These are phyloP conservation scores for Chrysanthemum lavandulifolium DNA, from an alignment of 129 eudicot species.

Conservation along the genomic window DNA sequence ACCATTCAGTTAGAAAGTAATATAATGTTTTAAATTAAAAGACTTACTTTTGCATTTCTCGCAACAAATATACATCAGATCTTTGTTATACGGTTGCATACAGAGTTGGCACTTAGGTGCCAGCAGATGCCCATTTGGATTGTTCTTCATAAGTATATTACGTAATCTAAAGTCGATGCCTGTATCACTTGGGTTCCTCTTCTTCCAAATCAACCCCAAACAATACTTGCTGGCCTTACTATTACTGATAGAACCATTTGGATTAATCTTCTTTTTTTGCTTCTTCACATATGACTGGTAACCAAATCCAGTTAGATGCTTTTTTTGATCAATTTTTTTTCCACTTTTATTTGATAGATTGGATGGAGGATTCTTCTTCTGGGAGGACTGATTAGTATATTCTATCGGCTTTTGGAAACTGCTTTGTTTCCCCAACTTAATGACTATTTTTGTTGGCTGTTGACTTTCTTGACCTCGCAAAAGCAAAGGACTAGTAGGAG, in stretches of 20 bases:
- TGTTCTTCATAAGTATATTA: constrained; percentile 57
- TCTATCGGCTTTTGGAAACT: constrained; percentile 27
- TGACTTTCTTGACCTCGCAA: constrained; percentile 62
- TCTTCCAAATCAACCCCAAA: constrained; percentile 85
- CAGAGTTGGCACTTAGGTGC: constrained; percentile 59
- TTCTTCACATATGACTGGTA: constrained; percentile 35
- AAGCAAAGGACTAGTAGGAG: constrained; percentile 84
- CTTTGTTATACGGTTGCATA: constrained; percentile 49
- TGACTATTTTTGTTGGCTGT: constrained; percentile 29
- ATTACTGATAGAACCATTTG: background rate
- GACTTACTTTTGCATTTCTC: constrained; percentile 67
- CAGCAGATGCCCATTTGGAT: constrained; percentile 35
- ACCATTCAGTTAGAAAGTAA: background rate
- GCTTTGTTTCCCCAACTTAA: constrained; percentile 35
- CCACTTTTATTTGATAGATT: constrained; percentile 27
- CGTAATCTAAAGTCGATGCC: constrained; percentile 66
- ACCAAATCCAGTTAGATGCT: constrained; percentile 24
- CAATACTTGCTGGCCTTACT: constrained; percentile 22
- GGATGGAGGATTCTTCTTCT: constrained; percentile 17
- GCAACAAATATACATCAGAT: constrained; percentile 75
- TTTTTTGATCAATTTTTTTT: constrained; percentile 31
- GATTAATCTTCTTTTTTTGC: constrained; percentile 26
- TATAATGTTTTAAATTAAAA: background rate
- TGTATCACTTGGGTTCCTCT: constrained; percentile 40
- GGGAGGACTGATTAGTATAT: constrained; percentile 27